A percentile compares a stretch with the other conserved stretches of the same genome.
These are phyloP conservation scores for Erythrophleum fordii DNA, from an alignment of 306 rosid species.

Conservation along the genomic window DNA sequence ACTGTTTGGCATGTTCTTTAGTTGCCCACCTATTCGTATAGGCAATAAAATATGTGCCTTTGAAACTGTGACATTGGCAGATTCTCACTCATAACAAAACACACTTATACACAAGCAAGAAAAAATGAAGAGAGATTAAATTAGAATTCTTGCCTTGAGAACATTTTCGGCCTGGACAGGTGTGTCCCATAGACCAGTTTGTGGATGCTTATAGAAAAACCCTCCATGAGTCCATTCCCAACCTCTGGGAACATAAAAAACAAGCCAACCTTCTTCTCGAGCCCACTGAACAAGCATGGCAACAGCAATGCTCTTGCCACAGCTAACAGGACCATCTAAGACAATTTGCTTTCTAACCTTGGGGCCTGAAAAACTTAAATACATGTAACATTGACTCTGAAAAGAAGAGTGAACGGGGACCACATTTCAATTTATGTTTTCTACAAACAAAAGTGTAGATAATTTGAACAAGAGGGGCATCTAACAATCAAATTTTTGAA, in stretches of 20 bases:
- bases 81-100: not conserved
- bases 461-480: not conserved
- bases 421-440: not conserved
- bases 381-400: slow-evolving; percentile 26
- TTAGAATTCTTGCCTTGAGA: slow-evolving; percentile 65
- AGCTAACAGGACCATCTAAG: slow-evolving; percentile 86
- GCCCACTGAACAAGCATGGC: slow-evolving; percentile 99
- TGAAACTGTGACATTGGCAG: not conserved
- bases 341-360: slow-evolving; percentile 83
- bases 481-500: not conserved
- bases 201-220: slow-evolving; percentile 71
- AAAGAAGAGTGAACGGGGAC: not conserved
- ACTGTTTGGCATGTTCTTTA: not conserved
- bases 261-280: slow-evolving; percentile 96
- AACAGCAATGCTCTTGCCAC: slow-evolving; percentile 91
- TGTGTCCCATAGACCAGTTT: slow-evolving; percentile 88
- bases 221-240: slow-evolving; percentile 92
- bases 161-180: slow-evolving; percentile 88
- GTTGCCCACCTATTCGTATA: not conserved
- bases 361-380: slow-evolving; percentile 51
- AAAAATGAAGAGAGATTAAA: not conserved
- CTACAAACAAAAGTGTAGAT: not conserved
- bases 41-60: slow-evolving; percentile 6
- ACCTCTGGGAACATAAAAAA: slow-evolving; percentile 89
- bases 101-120: not conserved